Base-by-base conservation (phyloP, 2,329 filamentous ascomycete genomes). In the Thyridium curvatum region DNA sequence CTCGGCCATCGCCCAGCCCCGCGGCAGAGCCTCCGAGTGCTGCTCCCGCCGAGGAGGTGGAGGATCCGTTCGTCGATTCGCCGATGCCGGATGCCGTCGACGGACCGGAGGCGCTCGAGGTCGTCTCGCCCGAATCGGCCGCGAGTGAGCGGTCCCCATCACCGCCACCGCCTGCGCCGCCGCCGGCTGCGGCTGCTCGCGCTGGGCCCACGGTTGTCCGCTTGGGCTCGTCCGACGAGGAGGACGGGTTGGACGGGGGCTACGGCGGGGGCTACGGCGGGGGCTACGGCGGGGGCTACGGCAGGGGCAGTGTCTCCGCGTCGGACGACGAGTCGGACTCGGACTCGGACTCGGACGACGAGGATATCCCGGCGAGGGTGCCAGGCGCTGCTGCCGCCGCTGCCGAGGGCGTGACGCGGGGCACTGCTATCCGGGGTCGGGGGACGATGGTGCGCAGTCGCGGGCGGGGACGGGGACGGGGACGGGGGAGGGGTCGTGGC, bases 181-280 rank as follows among this genome's bases (percentile, higher is more conserved):
- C 41, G 8, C 35, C 38, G 15, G 37, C 31, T 17, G 12, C 32
- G 13, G 34, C 30, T 13, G 37, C 43, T 10, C n/a, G n/a, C 9
- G 30, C 49, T 13, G 54, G 52, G 10, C 55, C 54, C 9, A 63
- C 60, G 0, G 45, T 63, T 9, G 58, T 64, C 16, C 47, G 60
- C 16, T 49, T 64, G 18, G 44, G 50, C 9, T 50, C 52, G 3
- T 51, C 51, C 9, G 54, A 52, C 10, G 48, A 51, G 3, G 52
- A 53, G 16, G 47, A 49, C 12, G 43, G 38, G 9, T 26, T 12
- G 10, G 26, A 29, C 18, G 12, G 17, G 12, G 32, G 34, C 9
- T 29, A 26, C 7, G 37, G 34, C 21, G 36, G 21, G 17, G 32
- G 34, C 9, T 29, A 26, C 7, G 37, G 34, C 21, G 36, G 21